Conservation (phyloP, 2,329 filamentous ascomycete species). For the Lasiodiplodia sp. region DNA sequence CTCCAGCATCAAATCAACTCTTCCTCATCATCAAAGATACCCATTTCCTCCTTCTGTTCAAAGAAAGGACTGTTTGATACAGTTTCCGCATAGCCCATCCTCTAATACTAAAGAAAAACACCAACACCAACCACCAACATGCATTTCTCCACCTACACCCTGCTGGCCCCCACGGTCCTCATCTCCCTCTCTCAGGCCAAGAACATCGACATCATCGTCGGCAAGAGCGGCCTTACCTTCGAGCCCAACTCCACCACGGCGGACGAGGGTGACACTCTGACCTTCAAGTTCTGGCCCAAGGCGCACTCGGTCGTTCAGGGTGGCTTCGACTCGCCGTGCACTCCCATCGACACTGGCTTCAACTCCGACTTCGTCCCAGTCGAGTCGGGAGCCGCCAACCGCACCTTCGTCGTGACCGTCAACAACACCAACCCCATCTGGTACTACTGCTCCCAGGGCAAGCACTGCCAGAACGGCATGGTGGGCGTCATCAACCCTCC, state of each 20-base stretch:
- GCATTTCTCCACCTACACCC: slow-evolving; percentile 23
- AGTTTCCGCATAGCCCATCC: slow-evolving; percentile 12
- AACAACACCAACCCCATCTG: slow-evolving; percentile 48
- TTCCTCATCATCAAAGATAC: slow-evolving; percentile 5
- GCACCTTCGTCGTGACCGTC: slow-evolving; percentile 44
- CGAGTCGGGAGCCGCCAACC: slow-evolving; percentile 37
- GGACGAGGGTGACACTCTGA: slow-evolving; percentile 46
- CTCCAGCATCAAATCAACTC: slow-evolving; percentile 22
- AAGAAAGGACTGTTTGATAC: slow-evolving; percentile 24
- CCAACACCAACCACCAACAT: slow-evolving; percentile 18
- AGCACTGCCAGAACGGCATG: slow-evolving; percentile 50
- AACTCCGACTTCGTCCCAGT: slow-evolving; percentile 47
- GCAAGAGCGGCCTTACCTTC: slow-evolving; percentile 42
- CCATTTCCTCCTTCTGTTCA: slow-evolving; percentile 20
- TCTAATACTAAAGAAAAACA: background rate
- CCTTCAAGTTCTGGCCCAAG: slow-evolving; percentile 49
- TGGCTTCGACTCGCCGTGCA: slow-evolving; percentile 44
- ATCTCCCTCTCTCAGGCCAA: slow-evolving; percentile 43
- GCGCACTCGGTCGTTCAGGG: slow-evolving; percentile 49
- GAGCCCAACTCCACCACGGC: slow-evolving; percentile 45
- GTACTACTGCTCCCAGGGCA: slow-evolving; percentile 50
- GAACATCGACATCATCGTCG: slow-evolving; percentile 44
- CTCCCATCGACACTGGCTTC: slow-evolving; percentile 44
- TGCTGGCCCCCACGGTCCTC: slow-evolving; percentile 32
- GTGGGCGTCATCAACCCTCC: slow-evolving; percentile 50